Evolutionary conservation across 805 yeast genomes (phyloP), one percentile per base, ranked within the genome.

Genomic region (Hanseniaspora singularis): DNA sequence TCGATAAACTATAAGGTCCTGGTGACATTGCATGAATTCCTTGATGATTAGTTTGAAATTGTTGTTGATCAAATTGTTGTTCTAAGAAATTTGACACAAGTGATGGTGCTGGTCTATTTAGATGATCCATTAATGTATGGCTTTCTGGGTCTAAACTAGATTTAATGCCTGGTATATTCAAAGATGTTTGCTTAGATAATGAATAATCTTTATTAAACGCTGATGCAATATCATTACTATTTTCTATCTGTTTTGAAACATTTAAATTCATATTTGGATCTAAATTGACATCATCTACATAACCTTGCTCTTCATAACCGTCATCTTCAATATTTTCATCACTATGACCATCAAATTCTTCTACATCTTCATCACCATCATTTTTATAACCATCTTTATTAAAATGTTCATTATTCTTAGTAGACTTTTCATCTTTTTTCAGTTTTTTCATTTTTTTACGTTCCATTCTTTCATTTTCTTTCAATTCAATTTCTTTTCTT

Each of bases 341-440:
- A 11, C 15, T 18, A 20, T 4, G 3, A 20, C 20, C 10, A 8
- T 15, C 26, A 5, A 12, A 24, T 11, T 33, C 38, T 12, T 41
- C 45, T 14, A 19, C 47, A 15, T 15, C 32, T 12, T 36, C 46
- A 2, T 39, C 40, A 18, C 15, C 36, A 32, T 33, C 23, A 3
- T 22, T n/a, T 10, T 33, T 14, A 19, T 31, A 32, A 15, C 36
- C 40, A 8, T 28, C 41, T 19, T 38, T 30, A 26, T 27, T 18
- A 3, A 38, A n/a, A 2, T 24, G 24, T 6, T 15, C 12, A 12
- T 28, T 27, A 53, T 20, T 53, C 55, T 33, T 55, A 48, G 22
- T 30, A 26, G 20, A 28, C 8, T 12, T 30, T 14, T n/a, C 19
- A 4, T 33, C 26, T 14, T 38, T 18, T 27, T 38, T 27, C 24